phyloP scores from a whole-genome alignment of 2,329 filamentous ascomycete species.

The Fusarium sp. region DNA sequence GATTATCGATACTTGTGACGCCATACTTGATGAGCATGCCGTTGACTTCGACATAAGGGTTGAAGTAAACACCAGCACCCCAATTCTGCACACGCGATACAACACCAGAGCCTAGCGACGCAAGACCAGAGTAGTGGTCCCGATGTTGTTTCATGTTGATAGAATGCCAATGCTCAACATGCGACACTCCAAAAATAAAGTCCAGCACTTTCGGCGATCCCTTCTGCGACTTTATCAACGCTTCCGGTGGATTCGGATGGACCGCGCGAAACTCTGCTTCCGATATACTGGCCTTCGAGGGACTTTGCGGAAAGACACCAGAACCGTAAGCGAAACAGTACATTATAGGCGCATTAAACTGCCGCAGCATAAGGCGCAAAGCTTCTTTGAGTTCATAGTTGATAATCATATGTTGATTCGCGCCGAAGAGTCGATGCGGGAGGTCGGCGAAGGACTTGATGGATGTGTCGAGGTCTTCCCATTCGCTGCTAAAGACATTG shows the following conservation, averaged over 20 bases:
- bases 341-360: constrained; percentile 91
- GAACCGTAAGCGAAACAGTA: constrained; percentile 99
- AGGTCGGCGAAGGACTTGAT: constrained; percentile 61
- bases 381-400: constrained; percentile 96
- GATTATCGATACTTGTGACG: constrained; percentile 91
- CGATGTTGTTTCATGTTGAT: constrained; percentile 90
- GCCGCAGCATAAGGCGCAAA: constrained; percentile 86
- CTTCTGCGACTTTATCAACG: constrained; percentile 86
- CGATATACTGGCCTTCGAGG: constrained; percentile 64
- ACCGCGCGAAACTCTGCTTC: constrained; percentile 71
- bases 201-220: constrained; percentile 97
- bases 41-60: constrained; percentile 93
- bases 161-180: constrained; percentile 96
- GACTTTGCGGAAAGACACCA: constrained; percentile 89
- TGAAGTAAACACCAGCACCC: constrained; percentile 97
- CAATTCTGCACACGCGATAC: constrained; percentile 91
- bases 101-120: constrained; percentile 83
- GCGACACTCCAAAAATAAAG: constrained; percentile 95
- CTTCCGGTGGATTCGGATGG: constrained; percentile 84
- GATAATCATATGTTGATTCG: constrained; percentile 96
- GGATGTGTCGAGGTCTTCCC: constrained; percentile 59
- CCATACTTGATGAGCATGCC: constrained; percentile 98
- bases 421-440: constrained; percentile 75
- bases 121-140: constrained; percentile 90
- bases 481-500: constrained; percentile 56